Percentiles rank a stretch among this genome's conserved stretches.
These are phyloP conservation scores for Austroboletus novae-zelandiae DNA, from an alignment of 1,284 basidiomycete genomes.

Conservation along the genomic window DNA sequence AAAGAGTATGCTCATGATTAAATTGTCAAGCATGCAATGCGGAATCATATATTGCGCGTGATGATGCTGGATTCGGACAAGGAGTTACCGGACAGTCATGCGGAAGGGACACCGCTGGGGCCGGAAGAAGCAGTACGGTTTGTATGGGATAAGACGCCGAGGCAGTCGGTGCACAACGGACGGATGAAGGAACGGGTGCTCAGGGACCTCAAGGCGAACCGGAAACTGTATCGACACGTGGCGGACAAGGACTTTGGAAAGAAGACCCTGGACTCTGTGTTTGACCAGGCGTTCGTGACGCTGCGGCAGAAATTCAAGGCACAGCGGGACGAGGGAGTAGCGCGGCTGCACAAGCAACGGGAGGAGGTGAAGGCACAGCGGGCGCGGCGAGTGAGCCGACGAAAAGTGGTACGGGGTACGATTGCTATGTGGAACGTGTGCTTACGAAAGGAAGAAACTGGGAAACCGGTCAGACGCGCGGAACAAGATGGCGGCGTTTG, in stretches of 20 bases:
- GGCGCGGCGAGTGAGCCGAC: conserved; percentile 54
- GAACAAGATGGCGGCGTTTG: conserved; percentile 48
- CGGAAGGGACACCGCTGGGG: conserved; percentile 46
- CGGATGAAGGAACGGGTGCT: conserved; percentile 66
- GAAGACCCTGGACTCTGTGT: conserved; percentile 57
- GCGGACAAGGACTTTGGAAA: conserved; percentile 62
- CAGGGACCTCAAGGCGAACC: conserved; percentile 53
- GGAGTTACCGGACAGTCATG: conserved; percentile 56
- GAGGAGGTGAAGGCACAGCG: conserved; percentile 61
- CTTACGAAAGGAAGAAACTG: conserved; percentile 51
- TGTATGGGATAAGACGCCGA: conserved; percentile 72
- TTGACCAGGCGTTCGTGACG: conserved; percentile 70
- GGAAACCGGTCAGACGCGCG: conserved; percentile 57
- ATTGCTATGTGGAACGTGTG: neutral
- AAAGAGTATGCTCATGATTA: conserved; percentile 3
- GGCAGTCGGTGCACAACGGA: conserved; percentile 66
- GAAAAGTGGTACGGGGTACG: conserved; percentile 50
- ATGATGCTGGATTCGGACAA: conserved; percentile 59
- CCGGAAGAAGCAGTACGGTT: conserved; percentile 60
- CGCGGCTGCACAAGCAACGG: conserved; percentile 43
- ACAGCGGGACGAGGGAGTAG: conserved; percentile 50
- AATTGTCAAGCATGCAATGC: conserved; percentile 59
- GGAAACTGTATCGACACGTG: conserved; percentile 57
- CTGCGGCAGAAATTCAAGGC: conserved; percentile 62
- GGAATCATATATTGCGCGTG: conserved; percentile 53